These are phyloP conservation scores for Globisporangium takayamanum DNA, from an alignment of 352 stramenopile genomes.

Conservation along the genomic window DNA sequence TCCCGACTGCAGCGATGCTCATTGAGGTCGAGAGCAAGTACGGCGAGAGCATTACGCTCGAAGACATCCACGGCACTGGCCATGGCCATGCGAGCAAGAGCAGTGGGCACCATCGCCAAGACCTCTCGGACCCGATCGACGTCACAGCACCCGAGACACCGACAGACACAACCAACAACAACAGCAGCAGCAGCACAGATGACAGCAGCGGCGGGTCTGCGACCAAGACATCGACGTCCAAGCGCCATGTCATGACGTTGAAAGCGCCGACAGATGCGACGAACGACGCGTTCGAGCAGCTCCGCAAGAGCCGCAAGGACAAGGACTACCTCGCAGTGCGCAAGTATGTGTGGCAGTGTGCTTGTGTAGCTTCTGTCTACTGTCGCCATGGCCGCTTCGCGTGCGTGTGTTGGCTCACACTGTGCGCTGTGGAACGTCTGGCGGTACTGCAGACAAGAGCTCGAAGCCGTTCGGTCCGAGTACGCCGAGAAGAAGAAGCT, in stretches of 20 bases:
- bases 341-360: slow-evolving; percentile 11
- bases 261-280: slow-evolving; percentile 75
- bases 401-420: not conserved
- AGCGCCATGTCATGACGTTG: slow-evolving; percentile 13
- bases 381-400: not conserved
- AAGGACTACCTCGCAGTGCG: slow-evolving; percentile 63
- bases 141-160: not conserved
- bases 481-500: slow-evolving; percentile 40
- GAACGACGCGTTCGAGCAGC: slow-evolving; percentile 61
- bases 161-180: not conserved
- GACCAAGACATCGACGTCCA: not conserved
- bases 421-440: not conserved
- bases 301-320: slow-evolving; percentile 29
- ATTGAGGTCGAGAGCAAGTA: slow-evolving; percentile 89
- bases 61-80: slow-evolving; percentile 72
- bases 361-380: not conserved
- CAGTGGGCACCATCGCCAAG: not conserved
- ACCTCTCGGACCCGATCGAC: slow-evolving; percentile 2
- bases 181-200: not conserved
- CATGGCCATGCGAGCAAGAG: not conserved
- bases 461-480: slow-evolving; percentile 20
- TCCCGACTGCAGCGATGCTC: slow-evolving; percentile 71
- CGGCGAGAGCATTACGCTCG: slow-evolving; percentile 84
- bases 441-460: slow-evolving; percentile 16
- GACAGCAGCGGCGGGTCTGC: not conserved